These are phyloP conservation scores for Zoysia pacifica DNA, from an alignment of 176 grass and related monocot genomes.

Conservation along the genomic window DNA sequence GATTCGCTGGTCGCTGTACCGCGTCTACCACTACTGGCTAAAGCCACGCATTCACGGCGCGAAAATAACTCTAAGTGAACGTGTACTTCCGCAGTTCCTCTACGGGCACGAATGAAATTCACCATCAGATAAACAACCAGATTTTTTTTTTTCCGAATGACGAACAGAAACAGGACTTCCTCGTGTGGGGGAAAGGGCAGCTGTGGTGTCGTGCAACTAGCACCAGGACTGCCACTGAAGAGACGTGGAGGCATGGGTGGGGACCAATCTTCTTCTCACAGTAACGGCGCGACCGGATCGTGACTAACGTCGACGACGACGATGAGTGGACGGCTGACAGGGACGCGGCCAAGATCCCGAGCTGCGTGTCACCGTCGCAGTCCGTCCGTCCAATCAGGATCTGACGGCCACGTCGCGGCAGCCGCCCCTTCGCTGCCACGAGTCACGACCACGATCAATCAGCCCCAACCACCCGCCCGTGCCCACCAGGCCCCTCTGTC, in stretches of 20 bases:
- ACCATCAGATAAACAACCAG: too few relatives aligned
- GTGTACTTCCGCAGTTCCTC: too few relatives aligned
- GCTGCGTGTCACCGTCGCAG: background rate
- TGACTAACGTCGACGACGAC: background rate
- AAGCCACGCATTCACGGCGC: background rate
- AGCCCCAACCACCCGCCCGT: too few relatives aligned
- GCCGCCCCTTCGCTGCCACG: too few relatives aligned
- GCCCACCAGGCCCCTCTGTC: background rate
- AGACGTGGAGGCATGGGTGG: background rate
- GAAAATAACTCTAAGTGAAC: too few relatives aligned
- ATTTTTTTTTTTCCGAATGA: too few relatives aligned
- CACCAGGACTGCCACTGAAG: background rate
- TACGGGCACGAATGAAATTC: too few relatives aligned
- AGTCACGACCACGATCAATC: background rate
- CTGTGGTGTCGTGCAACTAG: too few relatives aligned
- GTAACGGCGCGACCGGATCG: background rate
- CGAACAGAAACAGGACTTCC: too few relatives aligned
- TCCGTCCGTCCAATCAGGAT: slow-evolving; percentile 23
- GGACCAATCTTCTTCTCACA: too few relatives aligned
- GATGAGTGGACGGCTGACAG: background rate
- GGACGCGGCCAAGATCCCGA: background rate
- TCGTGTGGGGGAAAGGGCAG: too few relatives aligned
- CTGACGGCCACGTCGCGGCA: slow-evolving; percentile 12
- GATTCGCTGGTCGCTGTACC: too few relatives aligned
- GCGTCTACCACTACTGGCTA: background rate